phyloP scores from a whole-genome alignment of 164 flowering plant genomes.

The Buxus sempervirens region DNA sequence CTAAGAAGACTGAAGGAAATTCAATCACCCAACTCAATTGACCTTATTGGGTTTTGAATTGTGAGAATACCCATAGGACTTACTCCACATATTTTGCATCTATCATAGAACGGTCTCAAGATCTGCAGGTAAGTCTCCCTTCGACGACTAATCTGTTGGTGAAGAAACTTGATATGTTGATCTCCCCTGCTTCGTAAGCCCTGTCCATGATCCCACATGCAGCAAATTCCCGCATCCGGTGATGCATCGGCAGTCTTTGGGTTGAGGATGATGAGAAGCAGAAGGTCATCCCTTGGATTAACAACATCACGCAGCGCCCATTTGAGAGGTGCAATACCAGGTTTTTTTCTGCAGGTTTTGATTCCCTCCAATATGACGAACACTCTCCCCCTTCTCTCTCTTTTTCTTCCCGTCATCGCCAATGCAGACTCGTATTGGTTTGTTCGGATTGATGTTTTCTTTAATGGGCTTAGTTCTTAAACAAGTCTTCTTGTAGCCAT shows the following conservation, averaged over 20 bases:
- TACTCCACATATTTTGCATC: constrained; percentile 31
- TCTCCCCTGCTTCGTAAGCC: constrained; percentile 4
- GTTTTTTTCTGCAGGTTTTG: constrained; percentile 17
- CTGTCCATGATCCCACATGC: constrained; percentile 11
- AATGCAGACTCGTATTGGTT: constrained; percentile 3
- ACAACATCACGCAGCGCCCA: constrained; percentile 16
- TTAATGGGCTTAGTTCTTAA: background rate
- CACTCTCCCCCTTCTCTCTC: constrained; percentile 16
- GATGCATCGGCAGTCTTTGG: constrained; percentile 8
- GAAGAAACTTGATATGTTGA: constrained; percentile 10
- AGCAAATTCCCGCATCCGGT: constrained; percentile 4
- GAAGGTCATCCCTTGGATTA: constrained; percentile 11
- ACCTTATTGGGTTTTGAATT: background rate
- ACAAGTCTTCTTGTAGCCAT: background rate
- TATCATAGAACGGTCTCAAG: constrained; percentile 29
- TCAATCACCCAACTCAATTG: background rate
- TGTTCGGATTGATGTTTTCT: background rate
- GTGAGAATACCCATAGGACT: constrained; percentile 2
- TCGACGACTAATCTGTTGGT: constrained; percentile 16
- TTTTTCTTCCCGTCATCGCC: background rate
- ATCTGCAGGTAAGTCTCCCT: constrained; percentile 17
- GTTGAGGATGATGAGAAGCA: constrained; percentile 26
- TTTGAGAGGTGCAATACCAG: constrained; percentile 18
- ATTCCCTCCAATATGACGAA: constrained; percentile 28
- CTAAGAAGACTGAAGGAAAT: too few species aligned